A percentile compares a stretch with the other conserved stretches of the same genome.
Evolutionary conservation across 495 filamentous ascomycete genomes (phyloP).

Genomic region (Aspergillus conjunctus): DNA sequence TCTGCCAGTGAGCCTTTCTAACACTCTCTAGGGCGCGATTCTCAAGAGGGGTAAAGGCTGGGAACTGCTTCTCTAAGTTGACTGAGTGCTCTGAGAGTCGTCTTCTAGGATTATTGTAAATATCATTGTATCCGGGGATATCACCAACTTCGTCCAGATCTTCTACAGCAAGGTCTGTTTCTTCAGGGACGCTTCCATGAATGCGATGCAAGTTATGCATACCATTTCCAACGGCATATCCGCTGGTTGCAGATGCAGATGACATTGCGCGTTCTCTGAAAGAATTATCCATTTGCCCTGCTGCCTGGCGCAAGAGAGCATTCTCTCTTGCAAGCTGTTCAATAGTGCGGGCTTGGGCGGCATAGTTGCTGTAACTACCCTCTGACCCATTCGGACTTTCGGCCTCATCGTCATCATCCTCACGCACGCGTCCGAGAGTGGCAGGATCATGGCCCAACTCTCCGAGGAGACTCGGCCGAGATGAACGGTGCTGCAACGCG

Average conservation of each 20-base stretch:
- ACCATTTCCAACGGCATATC: slow-evolving; percentile 50
- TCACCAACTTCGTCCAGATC: slow-evolving; percentile 67
- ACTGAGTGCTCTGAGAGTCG: slow-evolving; percentile 66
- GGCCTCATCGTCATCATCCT: slow-evolving; percentile 82
- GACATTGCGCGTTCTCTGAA: slow-evolving; percentile 64
- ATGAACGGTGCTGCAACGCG: slow-evolving; percentile 77
- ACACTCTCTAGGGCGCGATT: slow-evolving; percentile 76
- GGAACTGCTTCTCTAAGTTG: slow-evolving; percentile 54
- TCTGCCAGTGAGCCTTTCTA: slow-evolving; percentile 87
- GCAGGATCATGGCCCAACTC: slow-evolving; percentile 72
- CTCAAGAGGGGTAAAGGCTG: slow-evolving; percentile 60
- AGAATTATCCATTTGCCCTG: slow-evolving; percentile 60
- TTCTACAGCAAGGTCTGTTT: slow-evolving; percentile 69
- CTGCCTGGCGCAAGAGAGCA: slow-evolving; percentile 65
- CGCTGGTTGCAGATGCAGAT: slow-evolving; percentile 45
- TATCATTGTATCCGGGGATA: slow-evolving; percentile 49
- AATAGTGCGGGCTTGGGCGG: slow-evolving; percentile 65
- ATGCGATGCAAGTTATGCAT: slow-evolving; percentile 60
- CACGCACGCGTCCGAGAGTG: slow-evolving; percentile 74
- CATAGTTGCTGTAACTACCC: slow-evolving; percentile 53
- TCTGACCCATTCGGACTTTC: slow-evolving; percentile 65
- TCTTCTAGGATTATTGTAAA: slow-evolving; percentile 51
- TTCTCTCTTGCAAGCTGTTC: slow-evolving; percentile 75
- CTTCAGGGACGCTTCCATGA: slow-evolving; percentile 67
- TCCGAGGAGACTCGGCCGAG: slow-evolving; percentile 81